Conservation (phyloP, 768 basidiomycete genomes). For the Russula earlei region DNA sequence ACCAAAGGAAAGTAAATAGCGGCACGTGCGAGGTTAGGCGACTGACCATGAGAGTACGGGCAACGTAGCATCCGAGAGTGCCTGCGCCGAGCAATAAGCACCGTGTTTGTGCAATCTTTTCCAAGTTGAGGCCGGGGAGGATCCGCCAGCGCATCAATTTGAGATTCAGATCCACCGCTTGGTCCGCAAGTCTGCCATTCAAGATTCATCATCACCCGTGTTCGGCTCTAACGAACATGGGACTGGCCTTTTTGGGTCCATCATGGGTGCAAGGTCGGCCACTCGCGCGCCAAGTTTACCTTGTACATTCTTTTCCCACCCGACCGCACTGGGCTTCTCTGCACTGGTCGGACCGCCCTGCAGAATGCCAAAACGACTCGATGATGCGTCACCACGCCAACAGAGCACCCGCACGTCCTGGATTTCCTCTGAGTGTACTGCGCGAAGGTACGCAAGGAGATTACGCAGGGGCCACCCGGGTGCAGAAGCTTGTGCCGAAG, state of each 20-base stretch:
- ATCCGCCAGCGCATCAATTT: constrained; percentile 99
- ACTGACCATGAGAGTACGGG: constrained; percentile 77
- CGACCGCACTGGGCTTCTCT: constrained; percentile 55
- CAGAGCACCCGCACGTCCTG: constrained; percentile 55
- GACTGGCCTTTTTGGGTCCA: constrained; percentile 77
- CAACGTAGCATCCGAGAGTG: constrained; percentile 94
- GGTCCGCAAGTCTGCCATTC: constrained; percentile 66
- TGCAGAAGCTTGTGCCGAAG: constrained; percentile 51
- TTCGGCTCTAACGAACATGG: neutral
- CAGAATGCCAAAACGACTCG: constrained; percentile 54
- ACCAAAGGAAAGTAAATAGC: neutral
- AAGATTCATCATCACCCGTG: neutral
- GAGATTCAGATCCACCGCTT: constrained; percentile 95
- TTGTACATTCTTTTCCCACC: constrained; percentile 90
- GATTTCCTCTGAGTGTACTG: constrained; percentile 42
- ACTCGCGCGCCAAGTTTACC: constrained; percentile 82
- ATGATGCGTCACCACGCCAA: constrained; percentile 59
- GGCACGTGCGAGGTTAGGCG: neutral
- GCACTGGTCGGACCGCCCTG: constrained; percentile 27
- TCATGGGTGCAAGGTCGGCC: constrained; percentile 90
- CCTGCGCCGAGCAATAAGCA: constrained; percentile 91
- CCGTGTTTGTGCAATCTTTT: constrained; percentile 68
- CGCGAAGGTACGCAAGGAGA: constrained; percentile 71
- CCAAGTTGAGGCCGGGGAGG: constrained; percentile 79
- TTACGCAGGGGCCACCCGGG: constrained; percentile 92